phyloP scores from a whole-genome alignment of 257 asterid species.

The Nicotiana tomentosiformis region DNA sequence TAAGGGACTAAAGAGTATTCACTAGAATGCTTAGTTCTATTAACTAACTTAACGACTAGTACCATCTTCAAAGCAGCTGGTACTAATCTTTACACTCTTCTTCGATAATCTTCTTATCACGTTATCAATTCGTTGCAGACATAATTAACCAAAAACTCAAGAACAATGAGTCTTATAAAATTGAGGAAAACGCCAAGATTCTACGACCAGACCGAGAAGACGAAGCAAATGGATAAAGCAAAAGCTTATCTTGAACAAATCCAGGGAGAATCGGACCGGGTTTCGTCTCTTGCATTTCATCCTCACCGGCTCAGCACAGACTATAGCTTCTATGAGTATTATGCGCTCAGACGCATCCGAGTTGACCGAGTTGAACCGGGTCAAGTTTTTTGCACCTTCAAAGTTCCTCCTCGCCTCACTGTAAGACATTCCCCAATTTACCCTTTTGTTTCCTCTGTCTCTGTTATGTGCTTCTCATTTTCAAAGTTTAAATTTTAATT shows the following conservation, averaged over 20 bases:
- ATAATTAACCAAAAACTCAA: no score
- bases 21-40: no score
- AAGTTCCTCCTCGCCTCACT: constrained; percentile 72
- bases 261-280: constrained; percentile 33
- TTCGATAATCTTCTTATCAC: no score
- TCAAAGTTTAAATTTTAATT: background rate
- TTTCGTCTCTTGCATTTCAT: constrained; percentile 40
- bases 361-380: constrained; percentile 56
- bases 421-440: constrained; percentile 23
- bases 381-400: constrained; percentile 47
- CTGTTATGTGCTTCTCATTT: background rate
- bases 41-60: no score
- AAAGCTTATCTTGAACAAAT: constrained; percentile 28
- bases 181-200: background rate
- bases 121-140: background rate
- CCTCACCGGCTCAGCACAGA: constrained; percentile 36
- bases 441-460: background rate
- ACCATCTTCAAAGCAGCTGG: no score
- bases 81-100: no score
- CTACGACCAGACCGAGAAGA: background rate
- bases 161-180: background rate
- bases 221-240: constrained; percentile 41
- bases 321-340: constrained; percentile 62
- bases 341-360: constrained; percentile 50
- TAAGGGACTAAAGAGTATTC: no score